phyloP scores from a whole-genome alignment of 345 rosid species.

The Angophora floribunda region DNA sequence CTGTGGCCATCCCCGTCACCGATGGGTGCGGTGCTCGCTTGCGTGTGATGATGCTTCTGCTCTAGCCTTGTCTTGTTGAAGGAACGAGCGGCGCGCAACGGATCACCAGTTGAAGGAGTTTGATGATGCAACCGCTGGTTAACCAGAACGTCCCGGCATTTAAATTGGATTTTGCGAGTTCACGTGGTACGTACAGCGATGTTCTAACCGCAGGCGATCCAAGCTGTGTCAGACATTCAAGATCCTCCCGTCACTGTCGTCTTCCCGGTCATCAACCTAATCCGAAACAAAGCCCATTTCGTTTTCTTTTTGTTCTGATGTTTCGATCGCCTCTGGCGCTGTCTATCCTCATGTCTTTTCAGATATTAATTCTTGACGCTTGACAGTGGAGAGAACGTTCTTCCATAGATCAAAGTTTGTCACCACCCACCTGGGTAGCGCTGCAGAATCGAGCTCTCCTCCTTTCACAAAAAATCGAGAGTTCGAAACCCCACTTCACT shows the following conservation, averaged over 20 bases:
- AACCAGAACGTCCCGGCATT: not conserved
- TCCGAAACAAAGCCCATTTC: not conserved
- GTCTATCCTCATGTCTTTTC: not conserved
- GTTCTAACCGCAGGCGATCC: not conserved
- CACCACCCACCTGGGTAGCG: no score
- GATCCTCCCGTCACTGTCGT: not conserved
- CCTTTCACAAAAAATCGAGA: no score
- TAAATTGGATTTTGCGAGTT: not conserved
- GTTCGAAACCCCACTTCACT: no score
- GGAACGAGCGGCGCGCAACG: not conserved
- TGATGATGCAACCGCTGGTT: not conserved
- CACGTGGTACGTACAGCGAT: not conserved
- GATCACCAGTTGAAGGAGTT: not conserved
- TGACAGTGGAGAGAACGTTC: not conserved
- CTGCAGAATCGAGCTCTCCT: no score
- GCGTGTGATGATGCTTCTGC: not conserved
- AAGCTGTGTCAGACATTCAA: not conserved
- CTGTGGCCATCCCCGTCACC: not conserved
- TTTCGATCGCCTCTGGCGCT: not conserved
- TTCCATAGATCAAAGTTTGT: not conserved
- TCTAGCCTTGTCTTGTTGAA: not conserved
- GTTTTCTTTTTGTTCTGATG: not conserved
- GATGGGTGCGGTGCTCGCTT: no score
- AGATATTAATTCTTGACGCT: not conserved
- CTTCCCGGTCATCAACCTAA: not conserved